These are phyloP conservation scores for Marasmius oreades DNA, from an alignment of 1,284 basidiomycete species.

Conservation along the genomic window DNA sequence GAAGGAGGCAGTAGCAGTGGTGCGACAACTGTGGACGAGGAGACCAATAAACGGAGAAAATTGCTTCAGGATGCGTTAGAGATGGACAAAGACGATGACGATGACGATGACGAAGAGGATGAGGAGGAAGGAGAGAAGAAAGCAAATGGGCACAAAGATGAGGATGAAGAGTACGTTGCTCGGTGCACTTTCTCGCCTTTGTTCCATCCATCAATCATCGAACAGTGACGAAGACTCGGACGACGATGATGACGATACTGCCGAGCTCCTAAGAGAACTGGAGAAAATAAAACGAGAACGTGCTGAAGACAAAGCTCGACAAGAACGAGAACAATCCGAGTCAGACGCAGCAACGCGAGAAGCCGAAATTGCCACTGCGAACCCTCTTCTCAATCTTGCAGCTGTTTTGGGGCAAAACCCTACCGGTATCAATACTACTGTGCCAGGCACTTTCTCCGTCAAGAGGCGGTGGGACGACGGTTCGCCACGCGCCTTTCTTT, in stretches of 20 bases:
- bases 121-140: slow-evolving; percentile 33
- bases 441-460: slow-evolving; percentile 83
- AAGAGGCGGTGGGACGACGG: slow-evolving; percentile 95
- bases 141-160: slow-evolving; percentile 30
- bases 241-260: slow-evolving; percentile 86
- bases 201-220: not conserved
- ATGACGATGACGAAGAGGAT: slow-evolving; percentile 52
- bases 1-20: slow-evolving; percentile 28
- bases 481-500: slow-evolving; percentile 36
- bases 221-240: slow-evolving; percentile 36
- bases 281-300: slow-evolving; percentile 95
- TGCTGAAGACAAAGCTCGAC: slow-evolving; percentile 85
- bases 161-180: slow-evolving; percentile 33
- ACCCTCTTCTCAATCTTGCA: slow-evolving; percentile 85
- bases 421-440: slow-evolving; percentile 66
- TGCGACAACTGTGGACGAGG: slow-evolving; percentile 44
- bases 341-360: slow-evolving; percentile 69
- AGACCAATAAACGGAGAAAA: slow-evolving; percentile 72
- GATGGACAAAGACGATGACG: slow-evolving; percentile 84
- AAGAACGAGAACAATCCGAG: slow-evolving; percentile 73
- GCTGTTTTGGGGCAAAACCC: slow-evolving; percentile 77
- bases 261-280: slow-evolving; percentile 86
- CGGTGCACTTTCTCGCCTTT: slow-evolving; percentile 29
- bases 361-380: slow-evolving; percentile 79
- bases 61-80: slow-evolving; percentile 80